These are phyloP conservation scores for Carex littledalei DNA, from an alignment of 176 grass and related monocot species.

Conservation along the genomic window DNA sequence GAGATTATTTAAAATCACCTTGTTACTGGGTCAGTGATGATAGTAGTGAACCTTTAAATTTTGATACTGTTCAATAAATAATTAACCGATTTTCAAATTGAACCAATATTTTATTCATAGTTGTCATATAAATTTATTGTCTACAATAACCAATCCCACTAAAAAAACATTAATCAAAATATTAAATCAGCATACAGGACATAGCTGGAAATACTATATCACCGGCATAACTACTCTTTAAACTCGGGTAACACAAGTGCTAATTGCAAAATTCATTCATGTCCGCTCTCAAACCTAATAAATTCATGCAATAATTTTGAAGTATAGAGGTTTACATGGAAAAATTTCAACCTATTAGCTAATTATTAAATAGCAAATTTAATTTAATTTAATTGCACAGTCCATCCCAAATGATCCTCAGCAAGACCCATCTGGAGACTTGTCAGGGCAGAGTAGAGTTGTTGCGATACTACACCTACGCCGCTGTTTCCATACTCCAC, in stretches of 20 bases:
- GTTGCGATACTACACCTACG: conserved; percentile 62
- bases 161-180: not conserved
- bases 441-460: conserved; percentile 52
- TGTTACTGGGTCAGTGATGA: not conserved
- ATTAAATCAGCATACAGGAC: not conserved
- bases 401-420: conserved; percentile 69
- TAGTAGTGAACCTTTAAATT: not conserved
- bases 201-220: not conserved
- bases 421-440: conserved; percentile 70
- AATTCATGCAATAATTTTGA: not conserved
- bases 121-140: not conserved
- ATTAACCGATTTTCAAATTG: no score
- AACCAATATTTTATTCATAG: no score
- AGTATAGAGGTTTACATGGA: not conserved
- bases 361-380: not conserved
- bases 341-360: not conserved
- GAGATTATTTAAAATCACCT: no score
- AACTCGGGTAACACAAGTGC: not conserved
- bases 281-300: not conserved
- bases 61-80: not conserved
- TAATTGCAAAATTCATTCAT: not conserved
- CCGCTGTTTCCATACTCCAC: conserved; percentile 62
- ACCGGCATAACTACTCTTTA: not conserved
- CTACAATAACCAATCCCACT: not conserved
- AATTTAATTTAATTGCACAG: conserved; percentile 45